A percentile compares a stretch with the other conserved stretches of the same genome.
Evolutionary conservation across 1,284 basidiomycete genomes (phyloP).

Genomic region (Tilletia setariae): DNA sequence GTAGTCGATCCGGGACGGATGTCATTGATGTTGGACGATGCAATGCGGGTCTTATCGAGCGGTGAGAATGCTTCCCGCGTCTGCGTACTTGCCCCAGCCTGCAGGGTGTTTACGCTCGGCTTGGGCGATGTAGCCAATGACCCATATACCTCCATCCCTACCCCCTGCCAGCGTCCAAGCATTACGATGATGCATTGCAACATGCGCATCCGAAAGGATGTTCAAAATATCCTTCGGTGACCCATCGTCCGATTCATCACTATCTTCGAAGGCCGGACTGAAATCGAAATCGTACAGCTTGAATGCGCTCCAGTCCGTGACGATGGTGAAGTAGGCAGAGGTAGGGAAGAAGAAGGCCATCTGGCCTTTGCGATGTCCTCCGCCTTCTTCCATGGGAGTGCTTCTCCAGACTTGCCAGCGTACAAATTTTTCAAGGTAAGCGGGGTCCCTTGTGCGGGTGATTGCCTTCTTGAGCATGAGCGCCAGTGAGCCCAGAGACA

Average conservation of each 20-base stretch:
- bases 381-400: neutral
- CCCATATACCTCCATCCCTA: neutral
- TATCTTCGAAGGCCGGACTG: neutral
- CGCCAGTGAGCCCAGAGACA: neutral
- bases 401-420: constrained; percentile 12
- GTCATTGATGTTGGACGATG: too few relatives aligned
- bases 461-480: neutral
- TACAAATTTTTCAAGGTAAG: neutral
- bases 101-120: neutral
- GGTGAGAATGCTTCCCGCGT: neutral
- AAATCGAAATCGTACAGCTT: constrained; percentile 10
- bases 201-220: neutral
- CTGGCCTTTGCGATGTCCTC: neutral
- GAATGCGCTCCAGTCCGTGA: constrained; percentile 8
- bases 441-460: neutral
- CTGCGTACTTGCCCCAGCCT: neutral
- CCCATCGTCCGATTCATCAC: neutral
- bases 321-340: neutral
- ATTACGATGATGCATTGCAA: constrained; percentile 4
- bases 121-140: constrained; percentile 2
- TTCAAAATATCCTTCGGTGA: neutral
- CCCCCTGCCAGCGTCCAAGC: constrained; percentile 11
- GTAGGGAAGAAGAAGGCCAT: constrained; percentile 15
- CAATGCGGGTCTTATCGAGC: too few relatives aligned
- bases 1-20: too few relatives aligned